phyloP scores from a whole-genome alignment of 164 flowering plant genomes.

The Tetrastigma voinierianum region DNA sequence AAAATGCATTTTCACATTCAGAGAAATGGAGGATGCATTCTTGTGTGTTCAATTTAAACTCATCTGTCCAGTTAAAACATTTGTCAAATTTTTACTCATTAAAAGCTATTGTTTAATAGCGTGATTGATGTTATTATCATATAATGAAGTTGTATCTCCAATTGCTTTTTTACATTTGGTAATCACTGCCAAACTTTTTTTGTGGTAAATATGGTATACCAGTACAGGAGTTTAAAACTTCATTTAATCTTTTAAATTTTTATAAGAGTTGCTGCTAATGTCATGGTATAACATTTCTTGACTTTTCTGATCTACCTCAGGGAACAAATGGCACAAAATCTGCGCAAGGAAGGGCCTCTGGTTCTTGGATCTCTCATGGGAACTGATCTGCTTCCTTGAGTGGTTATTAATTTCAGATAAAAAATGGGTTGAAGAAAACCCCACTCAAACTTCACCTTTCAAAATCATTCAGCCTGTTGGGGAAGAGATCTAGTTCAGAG shows the following conservation, averaged over 20 bases:
- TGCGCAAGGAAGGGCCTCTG: constrained; percentile 58
- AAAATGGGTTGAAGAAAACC: constrained; percentile 64
- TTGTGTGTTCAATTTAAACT: too few species aligned
- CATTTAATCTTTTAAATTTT: background rate
- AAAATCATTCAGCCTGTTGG: constrained; percentile 23
- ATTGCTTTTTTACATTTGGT: too few species aligned
- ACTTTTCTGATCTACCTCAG: constrained; percentile 30
- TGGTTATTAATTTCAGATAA: constrained; percentile 60
- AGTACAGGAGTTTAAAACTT: background rate
- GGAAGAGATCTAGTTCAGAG: constrained; percentile 15
- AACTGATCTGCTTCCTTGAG: constrained; percentile 40
- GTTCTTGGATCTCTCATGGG: constrained; percentile 36
- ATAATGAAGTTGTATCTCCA: too few species aligned
- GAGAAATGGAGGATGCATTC: too few species aligned
- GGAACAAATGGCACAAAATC: constrained; percentile 42
- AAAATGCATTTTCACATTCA: too few species aligned
- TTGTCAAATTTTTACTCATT: background rate
- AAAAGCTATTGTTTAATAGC: too few species aligned
- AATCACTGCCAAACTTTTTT: background rate
- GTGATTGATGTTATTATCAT: too few species aligned
- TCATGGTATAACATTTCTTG: constrained; percentile 5
- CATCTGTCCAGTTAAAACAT: too few species aligned
- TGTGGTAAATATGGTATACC: constrained; percentile 1
- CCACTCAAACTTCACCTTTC: constrained; percentile 43
- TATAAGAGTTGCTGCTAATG: constrained; percentile 15